Base-by-base conservation (phyloP, 164 flowering plant genomes). In the Tinospora cordifolia region DNA sequence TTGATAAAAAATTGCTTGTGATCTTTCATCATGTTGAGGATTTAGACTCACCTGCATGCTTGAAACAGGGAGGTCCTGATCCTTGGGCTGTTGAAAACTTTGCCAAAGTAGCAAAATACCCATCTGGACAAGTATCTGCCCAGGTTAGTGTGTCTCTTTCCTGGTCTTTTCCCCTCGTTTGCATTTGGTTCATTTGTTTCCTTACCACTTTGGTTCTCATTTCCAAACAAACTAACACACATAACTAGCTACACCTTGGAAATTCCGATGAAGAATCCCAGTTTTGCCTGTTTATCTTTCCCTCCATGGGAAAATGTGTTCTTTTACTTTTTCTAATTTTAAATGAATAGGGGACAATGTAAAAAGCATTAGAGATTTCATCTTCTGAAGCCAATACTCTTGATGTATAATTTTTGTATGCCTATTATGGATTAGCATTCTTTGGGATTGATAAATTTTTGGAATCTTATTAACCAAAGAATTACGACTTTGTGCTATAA, bases 81-180 rank as follows among this genome's bases (percentile, higher is more conserved):
- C 92, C 97, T 58, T 90, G 83, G 91, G 95, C 97, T 65, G 79
- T 94, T 66, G 97, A 92, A 75, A 87, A 79, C 77, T 94, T 83
- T 79, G 97, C 97, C 39, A 46, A 69, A 73, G 95, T 76, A 21
- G 97, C 97, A 10, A 91, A 90, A 65, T 90, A 91, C 75, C 98
- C 98, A 66, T 84, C 93, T 77, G 97, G 83, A 25, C 90, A 87
- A 72, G 79, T 92, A 44, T 68, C 85, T 68, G 85, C 87, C 44
- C 90, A 94, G 97, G 98, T 89, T 67, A 72, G 82, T 78, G 54
- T 49, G 59, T 38, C 51, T 70, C 54, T 21, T 49, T 17, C 25
- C 22, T 26, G n/a, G 21, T 44, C n/a, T 54, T 21, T 41, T 19
- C 7, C 30, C 40, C 38, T 65, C 46, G 27, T 40, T 66, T 12